Base-by-base conservation (phyloP, 2,329 filamentous ascomycete species). In the Aspergillus pseudotamarii region DNA sequence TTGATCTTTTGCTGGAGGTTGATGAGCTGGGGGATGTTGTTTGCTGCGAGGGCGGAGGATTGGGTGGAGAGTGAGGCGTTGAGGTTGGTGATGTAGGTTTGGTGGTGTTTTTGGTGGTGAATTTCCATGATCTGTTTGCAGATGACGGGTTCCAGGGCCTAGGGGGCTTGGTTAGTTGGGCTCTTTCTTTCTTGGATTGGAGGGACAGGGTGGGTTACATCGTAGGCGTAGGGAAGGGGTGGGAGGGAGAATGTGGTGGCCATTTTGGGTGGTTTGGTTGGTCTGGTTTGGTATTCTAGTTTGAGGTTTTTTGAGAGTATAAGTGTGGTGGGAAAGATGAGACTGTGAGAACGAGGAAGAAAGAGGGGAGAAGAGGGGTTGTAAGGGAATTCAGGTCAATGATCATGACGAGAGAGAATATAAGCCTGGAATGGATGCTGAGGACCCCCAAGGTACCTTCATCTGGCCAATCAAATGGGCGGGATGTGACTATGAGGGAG, bases 111-210 rank as follows among this genome's bases (percentile, higher is more conserved):
- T 81, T 86, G 87, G 86, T 97, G 91, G 84, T 97, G 93, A 36
- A 96, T 88, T 82, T 96, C 91, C 93, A 97, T 97, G 82, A 97
- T 96, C 81, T 94, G 87, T 76, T 89, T 89, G 46, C 91, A 93
- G 84, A 97, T 86, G 77, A 84, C 76, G 69, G 85, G 86, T 82
- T 97, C 94, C 71, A 97, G 92, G 53, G 93, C 94, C 83, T 71
- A n/a, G 83, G 0, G 88, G 87, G 83, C 80, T 93, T 93, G 41
- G 59, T 45, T 54, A 51, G 48, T 12, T 36, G 34, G 12, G 34
- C 4, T 14, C 4, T 14, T 19, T 38, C 10, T 46, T 38, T 5
- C 11, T 21, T 58, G 36, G 23, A 19, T 55, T 2, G 19, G 3
- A 26, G 34, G 48, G 10, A 38, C 38, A 36, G 50, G 32, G 46